A percentile compares a stretch with the other conserved stretches of the same genome.
These are phyloP conservation scores for Cladosporium cucumerinum DNA, from an alignment of 2,329 filamentous ascomycete genomes.

Conservation along the genomic window DNA sequence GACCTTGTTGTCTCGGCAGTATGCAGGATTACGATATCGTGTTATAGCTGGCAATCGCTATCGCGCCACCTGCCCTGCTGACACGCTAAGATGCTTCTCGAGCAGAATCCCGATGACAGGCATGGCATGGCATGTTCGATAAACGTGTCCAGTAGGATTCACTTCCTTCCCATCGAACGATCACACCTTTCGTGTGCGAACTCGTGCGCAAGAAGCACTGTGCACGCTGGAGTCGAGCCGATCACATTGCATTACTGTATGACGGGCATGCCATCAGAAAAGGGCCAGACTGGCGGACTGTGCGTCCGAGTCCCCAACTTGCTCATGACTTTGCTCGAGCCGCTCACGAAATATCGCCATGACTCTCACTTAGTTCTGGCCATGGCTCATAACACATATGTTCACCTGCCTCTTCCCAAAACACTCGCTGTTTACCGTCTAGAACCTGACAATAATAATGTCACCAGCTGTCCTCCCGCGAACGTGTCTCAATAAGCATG, in stretches of 20 bases:
- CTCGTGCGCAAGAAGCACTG: neutral
- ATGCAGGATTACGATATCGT: neutral
- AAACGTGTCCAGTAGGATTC: neutral
- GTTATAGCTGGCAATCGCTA: neutral
- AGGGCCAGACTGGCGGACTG: neutral
- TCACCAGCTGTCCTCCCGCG: neutral
- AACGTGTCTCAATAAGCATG: neutral
- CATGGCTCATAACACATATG: neutral
- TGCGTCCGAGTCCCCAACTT: neutral
- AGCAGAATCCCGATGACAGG: neutral
- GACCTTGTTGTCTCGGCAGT: neutral
- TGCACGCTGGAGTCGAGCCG: neutral
- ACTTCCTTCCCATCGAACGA: neutral
- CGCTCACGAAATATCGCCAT: neutral
- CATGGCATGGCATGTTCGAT: neutral
- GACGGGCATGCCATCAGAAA: neutral
- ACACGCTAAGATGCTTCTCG: neutral
- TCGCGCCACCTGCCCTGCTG: neutral
- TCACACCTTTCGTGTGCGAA: neutral
- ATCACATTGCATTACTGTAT: neutral
- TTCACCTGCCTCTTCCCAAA: neutral
- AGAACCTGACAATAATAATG: neutral
- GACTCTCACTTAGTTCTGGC: neutral
- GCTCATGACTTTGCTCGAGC: neutral
- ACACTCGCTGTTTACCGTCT: neutral